phyloP scores from a whole-genome alignment of 225 moss, liverwort and hornwort species.

The Pseudisothecium myosuroides region DNA sequence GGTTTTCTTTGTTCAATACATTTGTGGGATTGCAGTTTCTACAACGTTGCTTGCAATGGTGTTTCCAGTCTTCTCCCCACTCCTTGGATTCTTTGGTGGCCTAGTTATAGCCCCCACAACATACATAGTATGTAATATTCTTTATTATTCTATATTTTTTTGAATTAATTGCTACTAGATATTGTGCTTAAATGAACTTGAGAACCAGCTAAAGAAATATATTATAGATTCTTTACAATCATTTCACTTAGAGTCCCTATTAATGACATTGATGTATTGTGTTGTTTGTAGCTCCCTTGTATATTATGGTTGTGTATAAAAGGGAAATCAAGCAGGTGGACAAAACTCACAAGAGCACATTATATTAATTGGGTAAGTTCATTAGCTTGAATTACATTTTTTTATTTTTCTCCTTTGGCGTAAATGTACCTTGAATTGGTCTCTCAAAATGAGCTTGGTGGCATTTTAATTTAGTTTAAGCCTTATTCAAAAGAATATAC shows the following conservation, averaged over 20 bases:
- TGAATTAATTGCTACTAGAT: not conserved
- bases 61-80: not conserved
- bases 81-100: not conserved
- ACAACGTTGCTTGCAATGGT: not conserved
- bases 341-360: not conserved
- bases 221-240: not conserved
- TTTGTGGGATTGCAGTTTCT: not conserved
- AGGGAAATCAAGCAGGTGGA: not conserved
- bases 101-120: not conserved
- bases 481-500: no score
- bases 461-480: no score
- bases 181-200: no score
- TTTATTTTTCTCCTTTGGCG: no score
- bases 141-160: not conserved
- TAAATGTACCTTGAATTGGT: not conserved
- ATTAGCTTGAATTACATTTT: not conserved
- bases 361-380: not conserved
- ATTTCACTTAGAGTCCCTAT: not conserved
- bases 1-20: not conserved
- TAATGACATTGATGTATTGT: not conserved
- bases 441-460: not conserved
- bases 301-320: not conserved
- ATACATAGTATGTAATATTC: not conserved
- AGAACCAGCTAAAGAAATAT: not conserved
- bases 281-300: not conserved